These are phyloP conservation scores for Mycena olivaceomarginata DNA, from an alignment of 768 basidiomycete genomes.

Conservation along the genomic window DNA sequence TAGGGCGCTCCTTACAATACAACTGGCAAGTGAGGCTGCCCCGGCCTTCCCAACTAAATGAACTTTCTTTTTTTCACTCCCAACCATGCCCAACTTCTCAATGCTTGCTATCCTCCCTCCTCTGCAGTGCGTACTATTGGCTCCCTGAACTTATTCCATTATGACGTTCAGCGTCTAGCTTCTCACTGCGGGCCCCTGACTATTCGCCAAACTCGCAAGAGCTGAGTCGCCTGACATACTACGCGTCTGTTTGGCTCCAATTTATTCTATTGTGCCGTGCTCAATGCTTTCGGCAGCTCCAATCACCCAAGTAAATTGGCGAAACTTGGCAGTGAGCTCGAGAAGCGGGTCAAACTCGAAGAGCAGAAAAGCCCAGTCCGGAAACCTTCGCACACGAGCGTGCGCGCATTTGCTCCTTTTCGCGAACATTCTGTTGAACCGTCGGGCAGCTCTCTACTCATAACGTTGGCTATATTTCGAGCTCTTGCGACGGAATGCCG, in stretches of 20 bases:
- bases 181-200: constrained; percentile 83
- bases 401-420: constrained; percentile 61
- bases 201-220: constrained; percentile 91
- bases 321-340: constrained; percentile 85
- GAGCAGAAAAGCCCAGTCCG: constrained; percentile 80
- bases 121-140: constrained; percentile 61
- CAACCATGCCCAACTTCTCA: constrained; percentile 89
- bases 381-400: constrained; percentile 89
- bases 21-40: too few species aligned
- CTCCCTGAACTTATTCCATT: neutral
- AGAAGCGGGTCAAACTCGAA: constrained; percentile 85
- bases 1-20: neutral
- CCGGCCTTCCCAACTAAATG: constrained; percentile 61
- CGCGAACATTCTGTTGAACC: constrained; percentile 14
- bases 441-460: constrained; percentile 78
- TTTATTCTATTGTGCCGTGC: neutral
- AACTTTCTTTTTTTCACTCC: constrained; percentile 88
- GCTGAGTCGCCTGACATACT: constrained; percentile 89
- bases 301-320: constrained; percentile 89
- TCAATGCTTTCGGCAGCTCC: constrained; percentile 60
- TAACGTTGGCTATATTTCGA: constrained; percentile 89
- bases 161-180: constrained; percentile 56
- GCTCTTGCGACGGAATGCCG: constrained; percentile 92
- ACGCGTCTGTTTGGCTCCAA: constrained; percentile 68
- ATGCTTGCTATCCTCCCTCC: constrained; percentile 90